Base-by-base conservation (phyloP, 768 basidiomycete species). In the Boletellus emodensis region DNA sequence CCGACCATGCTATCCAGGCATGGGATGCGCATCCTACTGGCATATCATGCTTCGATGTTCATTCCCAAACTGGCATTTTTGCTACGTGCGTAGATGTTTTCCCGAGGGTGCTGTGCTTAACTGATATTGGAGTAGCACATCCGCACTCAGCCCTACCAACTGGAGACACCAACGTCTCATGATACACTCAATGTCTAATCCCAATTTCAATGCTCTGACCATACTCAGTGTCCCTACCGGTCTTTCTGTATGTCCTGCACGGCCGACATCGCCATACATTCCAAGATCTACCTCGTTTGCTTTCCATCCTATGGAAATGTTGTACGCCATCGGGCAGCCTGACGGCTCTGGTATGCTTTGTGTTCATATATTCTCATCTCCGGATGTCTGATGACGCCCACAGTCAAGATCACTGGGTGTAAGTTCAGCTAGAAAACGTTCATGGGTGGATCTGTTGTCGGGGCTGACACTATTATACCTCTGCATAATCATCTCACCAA, bases 221-320 rank as follows among this genome's bases (percentile, higher is more conserved):
- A 70, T 73, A 15, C 73, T 78, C 49, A 73, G 63, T 51, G 61
- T 85, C 14, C 63, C 75, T 11, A 85, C 83, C 8, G 82, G 83
- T 7, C 71, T 87, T 24, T 68, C 71, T 11, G 65, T 74, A 11
- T 77, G 76, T 43, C 81, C 82, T n/a, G 66, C 77, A n/a, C 76
- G 82, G 41, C 71, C 72, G 7, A 79, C 81, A 7, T 82, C 81
- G 22, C 71, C 80, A 9, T 85, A 75, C 61, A 82, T 84, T 48
- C 82, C 83, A 38, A 72, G 82, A 54, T 72, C 70, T 50, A 83
- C 80, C 39, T 83, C 85, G 28, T 70, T 92, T 44, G 74, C 77
- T 2, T 94, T 93, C 76, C 91, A 94, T 63, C 90, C 91, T 12
- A 76, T 81, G 54, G 88, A 94, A 66, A 92, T 93, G 91, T 65